phyloP scores from a whole-genome alignment of 1,139 yeast species.

The Yamadazyma pseudoaaseri region DNA sequence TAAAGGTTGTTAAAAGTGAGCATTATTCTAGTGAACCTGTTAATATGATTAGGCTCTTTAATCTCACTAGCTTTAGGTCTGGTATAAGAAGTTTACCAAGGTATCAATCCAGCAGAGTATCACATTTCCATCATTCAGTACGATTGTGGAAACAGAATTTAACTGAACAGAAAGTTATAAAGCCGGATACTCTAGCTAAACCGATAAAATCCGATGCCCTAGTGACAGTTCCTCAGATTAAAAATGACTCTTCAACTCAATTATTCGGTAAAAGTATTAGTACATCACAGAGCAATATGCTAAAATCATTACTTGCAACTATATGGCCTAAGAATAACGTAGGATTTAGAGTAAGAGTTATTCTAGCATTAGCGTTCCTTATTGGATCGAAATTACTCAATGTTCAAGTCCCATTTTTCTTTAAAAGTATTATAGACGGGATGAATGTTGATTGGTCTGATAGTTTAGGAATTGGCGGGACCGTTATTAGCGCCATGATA shows the following conservation, averaged over 20 bases:
- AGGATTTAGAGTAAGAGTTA: constrained; percentile 71
- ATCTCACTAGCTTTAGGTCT: too few species aligned
- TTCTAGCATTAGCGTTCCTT: constrained; percentile 68
- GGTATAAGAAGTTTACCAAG: too few species aligned
- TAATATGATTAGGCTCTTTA: too few species aligned
- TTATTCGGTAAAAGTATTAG: constrained; percentile 25
- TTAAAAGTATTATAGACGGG: constrained; percentile 83
- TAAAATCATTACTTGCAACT: constrained; percentile 64
- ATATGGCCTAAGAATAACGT: constrained; percentile 87
- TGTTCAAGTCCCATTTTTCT: constrained; percentile 94
- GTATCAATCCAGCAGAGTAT: too few species aligned
- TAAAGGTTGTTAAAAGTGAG: too few species aligned
- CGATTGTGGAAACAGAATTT: too few species aligned
- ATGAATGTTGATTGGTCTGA: constrained; percentile 89
- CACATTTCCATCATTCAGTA: too few species aligned
- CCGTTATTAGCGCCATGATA: constrained; percentile 70
- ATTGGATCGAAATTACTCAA: constrained; percentile 81
- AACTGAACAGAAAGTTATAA: too few species aligned
- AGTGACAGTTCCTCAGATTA: too few species aligned
- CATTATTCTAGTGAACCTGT: too few species aligned
- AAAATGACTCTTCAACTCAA: constrained; percentile 11
- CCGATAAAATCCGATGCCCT: too few species aligned
- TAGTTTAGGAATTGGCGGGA: constrained; percentile 57
- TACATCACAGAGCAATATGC: constrained; percentile 59
- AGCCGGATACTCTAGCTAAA: too few species aligned